Percentiles rank a stretch among this genome's conserved stretches.
These are phyloP conservation scores for Meira miltonrushii DNA, from an alignment of 1,284 basidiomycete genomes.

Conservation along the genomic window DNA sequence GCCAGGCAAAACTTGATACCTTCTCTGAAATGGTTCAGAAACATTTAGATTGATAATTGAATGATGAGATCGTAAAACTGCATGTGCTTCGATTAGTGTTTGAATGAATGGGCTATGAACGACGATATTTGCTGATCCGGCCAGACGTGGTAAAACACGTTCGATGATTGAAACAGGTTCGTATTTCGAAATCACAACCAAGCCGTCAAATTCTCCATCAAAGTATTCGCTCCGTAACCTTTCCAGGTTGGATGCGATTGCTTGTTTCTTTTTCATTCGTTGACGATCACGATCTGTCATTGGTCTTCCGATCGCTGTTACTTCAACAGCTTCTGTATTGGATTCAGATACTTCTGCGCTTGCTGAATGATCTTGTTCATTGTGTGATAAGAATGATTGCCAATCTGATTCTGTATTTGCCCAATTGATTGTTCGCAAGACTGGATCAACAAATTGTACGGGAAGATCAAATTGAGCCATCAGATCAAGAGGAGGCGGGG, in stretches of 20 bases:
- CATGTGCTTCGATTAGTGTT: constrained; percentile 70
- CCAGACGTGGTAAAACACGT: constrained; percentile 68
- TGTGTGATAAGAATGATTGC: background rate
- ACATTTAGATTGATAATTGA: constrained; percentile 73
- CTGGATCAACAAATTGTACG: constrained; percentile 57
- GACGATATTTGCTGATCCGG: constrained; percentile 78
- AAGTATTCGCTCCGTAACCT: constrained; percentile 73
- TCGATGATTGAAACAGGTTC: constrained; percentile 78
- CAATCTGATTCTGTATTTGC: constrained; percentile 52
- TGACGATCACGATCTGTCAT: constrained; percentile 7
- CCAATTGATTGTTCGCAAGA: constrained; percentile 78
- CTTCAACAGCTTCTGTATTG: constrained; percentile 4
- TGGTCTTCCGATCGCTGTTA: background rate
- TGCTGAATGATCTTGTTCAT: background rate
- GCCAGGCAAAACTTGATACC: constrained; percentile 83
- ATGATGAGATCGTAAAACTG: constrained; percentile 64
- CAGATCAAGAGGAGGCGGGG: constrained; percentile 84
- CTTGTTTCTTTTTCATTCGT: constrained; percentile 29
- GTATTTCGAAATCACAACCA: constrained; percentile 77
- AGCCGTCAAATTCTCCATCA: constrained; percentile 60
- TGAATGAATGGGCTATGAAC: constrained; percentile 72
- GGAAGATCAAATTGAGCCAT: constrained; percentile 70
- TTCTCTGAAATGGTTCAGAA: constrained; percentile 80
- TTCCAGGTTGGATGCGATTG: constrained; percentile 15
- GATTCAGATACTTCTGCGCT: constrained; percentile 1